Evolutionary conservation across 345 rosid species (phyloP).

Genomic region (Eucalyptus sp.): DNA sequence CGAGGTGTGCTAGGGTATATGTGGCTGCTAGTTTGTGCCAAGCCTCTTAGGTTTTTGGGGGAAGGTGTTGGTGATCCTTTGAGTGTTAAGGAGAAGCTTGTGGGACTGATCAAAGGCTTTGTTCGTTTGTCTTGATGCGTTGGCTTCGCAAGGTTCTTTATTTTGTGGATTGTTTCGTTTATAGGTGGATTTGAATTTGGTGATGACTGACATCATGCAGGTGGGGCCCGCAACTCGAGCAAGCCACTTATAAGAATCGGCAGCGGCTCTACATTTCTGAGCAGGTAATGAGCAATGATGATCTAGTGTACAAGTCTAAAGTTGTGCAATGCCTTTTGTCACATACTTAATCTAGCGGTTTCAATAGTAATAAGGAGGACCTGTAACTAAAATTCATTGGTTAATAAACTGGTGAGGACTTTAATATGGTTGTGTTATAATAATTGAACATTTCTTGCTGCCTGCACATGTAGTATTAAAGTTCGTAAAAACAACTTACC

Average conservation of each 20-base stretch:
- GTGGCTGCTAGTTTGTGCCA: background rate
- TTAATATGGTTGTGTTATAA: background rate
- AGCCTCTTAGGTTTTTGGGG: background rate
- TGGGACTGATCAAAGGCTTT: background rate
- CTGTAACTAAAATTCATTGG: background rate
- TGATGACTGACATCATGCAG: constrained; percentile 8
- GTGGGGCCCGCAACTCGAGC: constrained; percentile 93
- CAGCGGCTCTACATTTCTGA: constrained; percentile 84
- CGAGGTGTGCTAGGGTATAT: background rate
- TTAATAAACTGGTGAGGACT: background rate
- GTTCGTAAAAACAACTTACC: background rate
- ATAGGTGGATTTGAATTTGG: background rate
- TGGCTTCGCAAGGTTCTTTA: background rate
- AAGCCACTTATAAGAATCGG: constrained; percentile 72
- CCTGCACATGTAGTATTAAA: background rate
- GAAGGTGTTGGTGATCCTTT: background rate
- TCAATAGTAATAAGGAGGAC: background rate
- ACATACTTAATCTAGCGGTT: background rate
- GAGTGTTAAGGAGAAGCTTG: background rate
- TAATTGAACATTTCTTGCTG: background rate
- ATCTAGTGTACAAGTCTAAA: background rate
- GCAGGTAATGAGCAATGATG: constrained; percentile 24
- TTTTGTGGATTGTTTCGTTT: background rate
- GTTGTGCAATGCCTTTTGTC: background rate
- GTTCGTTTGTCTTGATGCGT: background rate